phyloP scores from a whole-genome alignment of 306 rosid species.

The Vachellia pachyceras region DNA sequence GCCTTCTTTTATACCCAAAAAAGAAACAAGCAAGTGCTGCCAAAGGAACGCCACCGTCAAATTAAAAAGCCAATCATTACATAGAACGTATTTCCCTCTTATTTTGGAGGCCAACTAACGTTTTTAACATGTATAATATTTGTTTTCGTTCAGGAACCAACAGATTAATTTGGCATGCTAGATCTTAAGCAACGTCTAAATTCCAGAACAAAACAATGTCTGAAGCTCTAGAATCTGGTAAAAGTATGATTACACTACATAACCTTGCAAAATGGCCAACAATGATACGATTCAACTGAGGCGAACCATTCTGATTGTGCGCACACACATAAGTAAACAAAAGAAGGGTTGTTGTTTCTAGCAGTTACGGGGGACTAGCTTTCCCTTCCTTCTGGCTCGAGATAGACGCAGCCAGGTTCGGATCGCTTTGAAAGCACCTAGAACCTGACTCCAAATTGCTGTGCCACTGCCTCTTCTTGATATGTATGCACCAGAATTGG shows the following conservation, averaged over 20 bases:
- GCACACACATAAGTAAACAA: not conserved
- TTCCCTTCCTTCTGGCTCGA: constrained; percentile 28
- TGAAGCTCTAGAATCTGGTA: not conserved
- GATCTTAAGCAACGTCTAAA: too few relatives aligned
- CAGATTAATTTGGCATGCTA: too few relatives aligned
- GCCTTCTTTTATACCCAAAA: too few relatives aligned
- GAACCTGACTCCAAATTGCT: constrained; percentile 41
- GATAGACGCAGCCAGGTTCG: not conserved
- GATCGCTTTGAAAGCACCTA: constrained; percentile 24
- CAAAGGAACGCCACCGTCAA: too few relatives aligned
- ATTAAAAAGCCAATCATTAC: too few relatives aligned
- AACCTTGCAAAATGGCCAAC: not conserved
- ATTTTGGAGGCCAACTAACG: too few relatives aligned
- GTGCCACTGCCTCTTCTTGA: constrained; percentile 36
- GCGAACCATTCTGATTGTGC: not conserved
- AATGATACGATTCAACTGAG: not conserved
- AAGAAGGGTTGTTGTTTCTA: not conserved
- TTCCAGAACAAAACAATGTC: too few relatives aligned
- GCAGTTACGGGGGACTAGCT: not conserved
- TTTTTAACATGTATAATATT: too few relatives aligned
- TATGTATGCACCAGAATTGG: not conserved
- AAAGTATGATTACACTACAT: not conserved
- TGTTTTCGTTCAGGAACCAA: too few relatives aligned
- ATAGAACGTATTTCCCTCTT: too few relatives aligned
- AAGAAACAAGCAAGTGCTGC: too few relatives aligned